phyloP scores from a whole-genome alignment of 305 asterid genomes.

The Euphrasia arctica region DNA sequence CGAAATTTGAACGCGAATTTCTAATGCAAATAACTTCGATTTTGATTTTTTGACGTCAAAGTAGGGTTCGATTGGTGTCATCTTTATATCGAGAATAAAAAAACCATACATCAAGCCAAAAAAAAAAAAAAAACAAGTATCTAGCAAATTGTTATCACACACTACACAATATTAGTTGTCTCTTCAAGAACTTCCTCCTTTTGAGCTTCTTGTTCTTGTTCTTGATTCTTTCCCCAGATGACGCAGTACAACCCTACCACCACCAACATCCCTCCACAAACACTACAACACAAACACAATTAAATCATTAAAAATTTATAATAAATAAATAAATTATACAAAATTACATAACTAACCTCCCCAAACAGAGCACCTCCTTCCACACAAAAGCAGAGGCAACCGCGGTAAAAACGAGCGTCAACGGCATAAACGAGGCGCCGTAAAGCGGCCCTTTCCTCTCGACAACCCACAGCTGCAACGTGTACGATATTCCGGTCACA shows the following conservation, averaged over 20 bases:
- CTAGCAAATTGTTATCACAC: constrained; percentile 21
- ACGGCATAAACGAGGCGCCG: constrained; percentile 57
- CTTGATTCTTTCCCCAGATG: constrained; percentile 66
- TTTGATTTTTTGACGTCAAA: too few relatives aligned
- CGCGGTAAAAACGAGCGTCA: constrained; percentile 56
- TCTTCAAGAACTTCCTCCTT: constrained; percentile 23
- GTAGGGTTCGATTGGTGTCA: too few relatives aligned
- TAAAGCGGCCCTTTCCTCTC: constrained; percentile 76
- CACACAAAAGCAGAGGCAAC: constrained; percentile 31
- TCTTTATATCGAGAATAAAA: too few relatives aligned
- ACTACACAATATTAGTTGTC: constrained; percentile 19
- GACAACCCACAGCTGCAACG: constrained; percentile 58
- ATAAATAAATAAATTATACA: too few relatives aligned
- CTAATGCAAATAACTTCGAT: too few relatives aligned
- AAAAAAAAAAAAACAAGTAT: too few relatives aligned
- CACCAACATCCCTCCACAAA: constrained; percentile 51
- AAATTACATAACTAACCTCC: not conserved
- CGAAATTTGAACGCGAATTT: too few relatives aligned
- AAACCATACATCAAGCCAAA: too few relatives aligned
- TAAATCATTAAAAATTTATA: too few relatives aligned
- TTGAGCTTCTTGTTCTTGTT: constrained; percentile 22
- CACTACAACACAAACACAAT: too few relatives aligned
- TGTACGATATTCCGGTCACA: constrained; percentile 53
- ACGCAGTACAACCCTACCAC: constrained; percentile 55
- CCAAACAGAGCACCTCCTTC: not conserved